Conservation (phyloP, 1,284 basidiomycete genomes). For the Apiotrichum porosum region DNA sequence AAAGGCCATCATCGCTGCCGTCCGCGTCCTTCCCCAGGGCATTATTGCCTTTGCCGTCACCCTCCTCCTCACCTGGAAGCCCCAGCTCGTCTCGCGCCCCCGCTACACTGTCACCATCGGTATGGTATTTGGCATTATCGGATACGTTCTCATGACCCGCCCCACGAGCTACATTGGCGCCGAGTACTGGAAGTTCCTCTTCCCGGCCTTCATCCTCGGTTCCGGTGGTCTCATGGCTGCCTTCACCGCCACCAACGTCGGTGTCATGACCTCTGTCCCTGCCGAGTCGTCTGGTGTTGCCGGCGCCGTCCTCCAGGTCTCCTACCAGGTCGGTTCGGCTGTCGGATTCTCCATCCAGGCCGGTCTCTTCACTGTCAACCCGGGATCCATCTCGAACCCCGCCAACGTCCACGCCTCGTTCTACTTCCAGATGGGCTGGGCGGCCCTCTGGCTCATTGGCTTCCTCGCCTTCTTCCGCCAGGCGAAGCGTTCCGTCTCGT, state of each 20-base stretch:
- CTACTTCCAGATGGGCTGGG: constrained; percentile 43
- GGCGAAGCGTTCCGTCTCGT: constrained; percentile 8
- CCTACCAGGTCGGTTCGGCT: constrained; percentile 38
- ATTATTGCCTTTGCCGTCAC: constrained; percentile 13
- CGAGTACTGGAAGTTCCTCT: constrained; percentile 38
- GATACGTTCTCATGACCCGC: constrained; percentile 29
- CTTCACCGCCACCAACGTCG: constrained; percentile 27
- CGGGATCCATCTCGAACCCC: constrained; percentile 31
- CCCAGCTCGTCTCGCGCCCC: constrained; percentile 18
- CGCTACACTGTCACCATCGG: constrained; percentile 26
- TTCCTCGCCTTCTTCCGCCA: constrained; percentile 34
- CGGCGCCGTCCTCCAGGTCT: constrained; percentile 41
- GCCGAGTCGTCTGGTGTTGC: constrained; percentile 39
- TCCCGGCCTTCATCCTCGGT: constrained; percentile 35
- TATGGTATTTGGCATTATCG: constrained; percentile 19
- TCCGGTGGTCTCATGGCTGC: constrained; percentile 22
- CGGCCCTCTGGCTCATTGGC: constrained; percentile 27
- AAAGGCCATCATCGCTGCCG: constrained; percentile 24
- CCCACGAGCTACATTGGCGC: constrained; percentile 16
- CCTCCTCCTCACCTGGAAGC: constrained; percentile 10
- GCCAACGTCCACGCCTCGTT: constrained; percentile 31
- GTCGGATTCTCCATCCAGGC: constrained; percentile 41
- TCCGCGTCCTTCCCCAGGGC: constrained; percentile 31
- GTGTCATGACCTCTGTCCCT: constrained; percentile 35
- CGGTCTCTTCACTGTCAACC: constrained; percentile 37